These are phyloP conservation scores for Chaetoceros tenuissimus DNA, from an alignment of 108 stramenopile genomes.

Conservation along the genomic window DNA sequence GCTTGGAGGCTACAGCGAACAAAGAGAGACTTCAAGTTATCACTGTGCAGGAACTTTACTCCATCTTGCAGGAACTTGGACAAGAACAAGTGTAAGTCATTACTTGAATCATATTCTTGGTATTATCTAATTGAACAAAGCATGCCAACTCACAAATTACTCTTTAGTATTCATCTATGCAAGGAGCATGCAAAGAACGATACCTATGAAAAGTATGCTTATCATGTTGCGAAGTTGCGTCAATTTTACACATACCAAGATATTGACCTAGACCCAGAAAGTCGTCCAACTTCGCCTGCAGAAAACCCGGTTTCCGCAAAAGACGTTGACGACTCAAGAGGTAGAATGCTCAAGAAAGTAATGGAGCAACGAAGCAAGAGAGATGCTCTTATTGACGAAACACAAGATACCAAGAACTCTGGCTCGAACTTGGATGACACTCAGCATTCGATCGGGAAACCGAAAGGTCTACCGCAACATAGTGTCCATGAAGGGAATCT, in stretches of 20 bases:
- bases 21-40: conserved; percentile 21
- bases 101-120: not conserved
- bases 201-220: conserved; percentile 57
- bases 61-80: conserved; percentile 15
- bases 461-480: too few relatives aligned
- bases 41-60: conserved; percentile 17
- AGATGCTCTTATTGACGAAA: too few relatives aligned
- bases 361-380: too few relatives aligned
- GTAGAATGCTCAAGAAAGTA: too few relatives aligned
- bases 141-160: not conserved
- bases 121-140: not conserved
- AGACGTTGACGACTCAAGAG: conserved; percentile 3
- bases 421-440: too few relatives aligned
- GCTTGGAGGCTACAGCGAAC: not conserved
- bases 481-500: conserved; percentile 31
- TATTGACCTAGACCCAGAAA: not conserved
- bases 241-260: conserved; percentile 29
- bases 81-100: conserved; percentile 28
- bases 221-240: conserved; percentile 50
- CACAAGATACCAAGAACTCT: too few relatives aligned
- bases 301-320: too few relatives aligned
- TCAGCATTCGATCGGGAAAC: too few relatives aligned
- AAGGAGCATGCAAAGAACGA: conserved; percentile 29
- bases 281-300: not conserved
- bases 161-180: conserved; percentile 31